A percentile compares a stretch with the other conserved stretches of the same genome.
phyloP scores from a whole-genome alignment of 2,329 filamentous ascomycete genomes.

The Amauroascus verrucosus region DNA sequence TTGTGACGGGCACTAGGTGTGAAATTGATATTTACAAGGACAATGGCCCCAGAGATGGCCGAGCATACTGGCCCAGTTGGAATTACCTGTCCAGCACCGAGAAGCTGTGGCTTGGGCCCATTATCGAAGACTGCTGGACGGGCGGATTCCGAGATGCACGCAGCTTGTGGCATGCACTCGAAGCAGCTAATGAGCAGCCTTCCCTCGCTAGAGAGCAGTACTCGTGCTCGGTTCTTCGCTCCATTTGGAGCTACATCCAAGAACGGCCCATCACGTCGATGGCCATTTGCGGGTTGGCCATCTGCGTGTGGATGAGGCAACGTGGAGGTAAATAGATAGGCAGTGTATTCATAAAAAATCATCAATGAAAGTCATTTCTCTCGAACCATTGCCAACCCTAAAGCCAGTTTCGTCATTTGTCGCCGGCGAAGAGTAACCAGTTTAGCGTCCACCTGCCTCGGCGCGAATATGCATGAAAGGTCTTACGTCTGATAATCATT shows the following conservation, averaged over 20 bases:
- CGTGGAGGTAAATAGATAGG: not conserved
- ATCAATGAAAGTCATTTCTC: too few relatives aligned
- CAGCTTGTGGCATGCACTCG: not conserved
- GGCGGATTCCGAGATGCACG: conserved; percentile 6
- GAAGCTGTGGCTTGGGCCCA: conserved; percentile 21
- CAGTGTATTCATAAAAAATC: not conserved
- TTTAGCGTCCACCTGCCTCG: too few relatives aligned
- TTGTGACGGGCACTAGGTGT: conserved; percentile 20
- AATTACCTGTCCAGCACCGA: conserved; percentile 20
- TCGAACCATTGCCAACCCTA: too few relatives aligned
- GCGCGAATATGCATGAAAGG: too few relatives aligned
- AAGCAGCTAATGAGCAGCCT: not conserved
- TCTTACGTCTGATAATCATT: too few relatives aligned
- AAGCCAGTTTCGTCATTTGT: too few relatives aligned
- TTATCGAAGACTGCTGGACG: conserved; percentile 23
- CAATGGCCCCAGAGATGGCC: not conserved
- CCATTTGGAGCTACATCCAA: not conserved
- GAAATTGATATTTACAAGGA: conserved; percentile 20
- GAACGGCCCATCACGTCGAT: not conserved
- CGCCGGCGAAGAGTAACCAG: too few relatives aligned
- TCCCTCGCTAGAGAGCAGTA: not conserved
- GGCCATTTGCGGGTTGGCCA: not conserved
- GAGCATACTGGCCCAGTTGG: not conserved
- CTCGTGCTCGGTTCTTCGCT: not conserved
- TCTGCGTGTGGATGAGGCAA: not conserved